Evolutionary conservation across 176 grass and related monocot species (phyloP).

Genomic region (Oropetium thomaeum): DNA sequence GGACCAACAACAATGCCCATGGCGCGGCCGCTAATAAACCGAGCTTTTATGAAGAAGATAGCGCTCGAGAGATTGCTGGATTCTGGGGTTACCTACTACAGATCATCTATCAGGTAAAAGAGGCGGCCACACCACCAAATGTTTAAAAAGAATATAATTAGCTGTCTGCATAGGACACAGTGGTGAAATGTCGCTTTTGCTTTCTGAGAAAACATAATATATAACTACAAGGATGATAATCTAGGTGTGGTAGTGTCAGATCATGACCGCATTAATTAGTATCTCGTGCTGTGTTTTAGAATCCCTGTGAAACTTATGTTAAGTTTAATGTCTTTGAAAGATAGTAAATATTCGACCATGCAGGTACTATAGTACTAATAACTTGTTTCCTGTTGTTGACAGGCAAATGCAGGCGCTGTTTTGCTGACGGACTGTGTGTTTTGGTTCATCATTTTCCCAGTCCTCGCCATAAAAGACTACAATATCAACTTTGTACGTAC

Average conservation of each 20-base stretch:
- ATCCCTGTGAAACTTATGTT: background rate
- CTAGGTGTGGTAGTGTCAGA: background rate
- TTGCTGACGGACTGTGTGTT: slow-evolving; percentile 95
- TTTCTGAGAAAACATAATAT: background rate
- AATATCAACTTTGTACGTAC: slow-evolving; percentile 79
- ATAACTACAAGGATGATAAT: slow-evolving; percentile 19
- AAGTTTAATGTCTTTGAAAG: background rate
- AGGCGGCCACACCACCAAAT: slow-evolving; percentile 27
- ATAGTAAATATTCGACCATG: background rate
- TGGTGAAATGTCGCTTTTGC: slow-evolving; percentile 26
- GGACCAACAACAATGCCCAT: slow-evolving; percentile 13
- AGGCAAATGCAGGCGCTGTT: slow-evolving; percentile 96
- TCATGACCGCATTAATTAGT: background rate
- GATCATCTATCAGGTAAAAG: slow-evolving; percentile 82
- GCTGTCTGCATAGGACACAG: background rate
- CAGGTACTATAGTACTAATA: background rate
- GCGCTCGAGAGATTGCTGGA: slow-evolving; percentile 54
- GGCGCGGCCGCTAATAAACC: slow-evolving; percentile 23
- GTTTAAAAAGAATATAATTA: slow-evolving; percentile 29
- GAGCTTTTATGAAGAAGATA: slow-evolving; percentile 1
- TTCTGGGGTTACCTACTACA: slow-evolving; percentile 90
- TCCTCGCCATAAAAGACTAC: slow-evolving; percentile 86
- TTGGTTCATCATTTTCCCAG: slow-evolving; percentile 98
- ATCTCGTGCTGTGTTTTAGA: too few relatives aligned
- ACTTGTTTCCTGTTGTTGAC: slow-evolving; percentile 23